These are phyloP conservation scores for Pelargonium cotyledonis DNA, from an alignment of 441 rosid genomes.

Conservation along the genomic window DNA sequence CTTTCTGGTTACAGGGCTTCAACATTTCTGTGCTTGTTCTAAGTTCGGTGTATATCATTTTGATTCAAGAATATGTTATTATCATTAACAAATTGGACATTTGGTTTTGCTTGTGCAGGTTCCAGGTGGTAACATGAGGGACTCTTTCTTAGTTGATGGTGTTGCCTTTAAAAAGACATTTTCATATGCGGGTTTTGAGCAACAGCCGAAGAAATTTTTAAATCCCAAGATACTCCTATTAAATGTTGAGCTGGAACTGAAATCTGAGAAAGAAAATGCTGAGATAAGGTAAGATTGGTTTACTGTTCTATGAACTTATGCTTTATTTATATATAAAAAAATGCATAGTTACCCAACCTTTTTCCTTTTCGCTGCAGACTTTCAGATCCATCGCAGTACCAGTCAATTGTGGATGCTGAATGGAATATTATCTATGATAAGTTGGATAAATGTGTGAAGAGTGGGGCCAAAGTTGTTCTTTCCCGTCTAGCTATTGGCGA, in stretches of 20 bases:
- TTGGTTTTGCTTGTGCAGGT: slow-evolving; percentile 41
- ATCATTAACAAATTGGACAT: background rate
- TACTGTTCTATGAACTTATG: background rate
- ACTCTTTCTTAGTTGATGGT: slow-evolving; percentile 95
- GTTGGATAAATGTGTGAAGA: slow-evolving; percentile 83
- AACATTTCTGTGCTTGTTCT: background rate
- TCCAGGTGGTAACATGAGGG: slow-evolving; percentile 95
- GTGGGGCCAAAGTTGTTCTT: slow-evolving; percentile 95
- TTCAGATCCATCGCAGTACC: slow-evolving; percentile 91
- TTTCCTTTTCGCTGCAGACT: slow-evolving; percentile 42
- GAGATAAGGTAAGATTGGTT: slow-evolving; percentile 64
- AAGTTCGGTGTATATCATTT: background rate
- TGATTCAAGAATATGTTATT: background rate
- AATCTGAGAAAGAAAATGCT: slow-evolving; percentile 99
- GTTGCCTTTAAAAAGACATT: slow-evolving; percentile 99
- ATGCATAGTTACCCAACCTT: background rate
- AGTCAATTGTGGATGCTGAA: slow-evolving; percentile 98
- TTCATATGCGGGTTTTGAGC: slow-evolving; percentile 98
- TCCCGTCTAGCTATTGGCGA: slow-evolving; percentile 98
- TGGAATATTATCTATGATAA: slow-evolving; percentile 99
- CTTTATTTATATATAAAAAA: too few species aligned
- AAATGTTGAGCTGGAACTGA: slow-evolving; percentile 88
- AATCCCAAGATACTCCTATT: slow-evolving; percentile 76
- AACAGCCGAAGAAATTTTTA: slow-evolving; percentile 88
- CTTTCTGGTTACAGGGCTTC: background rate